phyloP scores from a whole-genome alignment of 257 asterid species.

The Henckelia pumila region DNA sequence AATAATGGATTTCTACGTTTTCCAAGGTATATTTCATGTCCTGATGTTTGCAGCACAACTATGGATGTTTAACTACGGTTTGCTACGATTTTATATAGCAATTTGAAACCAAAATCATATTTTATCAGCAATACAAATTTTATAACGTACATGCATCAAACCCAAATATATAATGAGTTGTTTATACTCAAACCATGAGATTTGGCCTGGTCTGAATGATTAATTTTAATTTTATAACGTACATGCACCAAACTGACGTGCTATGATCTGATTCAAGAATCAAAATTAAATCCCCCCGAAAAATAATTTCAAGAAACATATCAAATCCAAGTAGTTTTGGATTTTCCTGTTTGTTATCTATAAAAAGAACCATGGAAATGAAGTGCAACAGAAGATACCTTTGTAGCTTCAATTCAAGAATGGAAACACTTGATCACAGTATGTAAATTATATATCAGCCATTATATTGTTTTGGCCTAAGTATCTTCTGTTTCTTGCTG shows the following conservation, averaged over 20 bases:
- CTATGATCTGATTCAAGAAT: constrained; percentile 35
- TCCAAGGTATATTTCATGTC: constrained; percentile 22
- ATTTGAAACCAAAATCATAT: too few relatives aligned
- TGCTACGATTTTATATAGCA: too few relatives aligned
- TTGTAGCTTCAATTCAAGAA: constrained; percentile 24
- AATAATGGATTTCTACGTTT: constrained; percentile 41
- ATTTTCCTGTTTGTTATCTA: constrained; percentile 22
- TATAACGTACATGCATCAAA: too few relatives aligned
- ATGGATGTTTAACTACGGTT: too few relatives aligned
- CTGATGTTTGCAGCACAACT: constrained; percentile 12
- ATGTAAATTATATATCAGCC: too few relatives aligned
- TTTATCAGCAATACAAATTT: too few relatives aligned
- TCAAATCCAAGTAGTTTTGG: constrained; percentile 14
- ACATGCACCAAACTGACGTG: too few relatives aligned
- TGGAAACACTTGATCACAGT: constrained; percentile 20
- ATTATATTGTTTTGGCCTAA: neutral
- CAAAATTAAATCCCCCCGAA: constrained; percentile 30
- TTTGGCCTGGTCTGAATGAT: too few relatives aligned
- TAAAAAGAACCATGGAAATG: constrained; percentile 21
- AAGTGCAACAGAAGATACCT: constrained; percentile 9
- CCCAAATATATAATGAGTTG: too few relatives aligned
- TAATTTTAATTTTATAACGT: too few relatives aligned
- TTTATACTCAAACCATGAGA: too few relatives aligned
- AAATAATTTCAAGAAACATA: constrained; percentile 24
- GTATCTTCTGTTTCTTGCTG: constrained; percentile 12